Base-by-base conservation (phyloP, 129 eudicot genomes). In the Lonicera japonica region DNA sequence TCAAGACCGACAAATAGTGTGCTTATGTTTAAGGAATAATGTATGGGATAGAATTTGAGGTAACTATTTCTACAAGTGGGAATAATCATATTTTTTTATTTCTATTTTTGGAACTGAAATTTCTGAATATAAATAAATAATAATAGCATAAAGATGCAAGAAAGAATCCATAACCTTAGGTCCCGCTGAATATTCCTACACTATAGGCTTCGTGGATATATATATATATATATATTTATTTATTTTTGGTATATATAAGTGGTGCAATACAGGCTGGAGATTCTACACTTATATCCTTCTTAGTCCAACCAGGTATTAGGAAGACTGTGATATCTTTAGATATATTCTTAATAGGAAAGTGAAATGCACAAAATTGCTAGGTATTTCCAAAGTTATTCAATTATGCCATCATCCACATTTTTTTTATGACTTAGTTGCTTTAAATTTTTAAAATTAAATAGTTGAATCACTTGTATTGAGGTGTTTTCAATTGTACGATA, bases 241-340 rank as follows among this genome's bases (percentile, higher is more conserved):
- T n/a, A n/a, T n/a, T n/a, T n/a, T n/a, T n/a, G n/a, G 10, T 10
- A 15, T 45, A 45, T 15, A 10, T 12, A 10, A 10, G 51, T 45
- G 6, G 25, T 54, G 58, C 58, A 18, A 54, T 54, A 54, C 58
- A 54, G 58, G 24, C 58, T 54, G 58, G 58, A 54, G 21, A 54
- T 54, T 54, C 58, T 20, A 23, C 24, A 54, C 22, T 19, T 21
- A n/a, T 54, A 45, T 11, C n/a, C 51, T 45, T 12, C 51, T 15
- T 10, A 57, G 61, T 57, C 61, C 34, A 57, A 25, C 41, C 61
- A 57, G 61, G 24, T 57, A 40, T 23, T 57, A 25, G 43, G 43
- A 58, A 56, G n/a, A 21, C 18, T 18, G 4, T 29, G 29, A 23
- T 21, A 57, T 19, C n/a, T 11, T 10, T 10, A 45, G 10, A 45